Evolutionary conservation across 1,139 yeast species (phyloP).

Genomic region (Yamadazyma oceani): DNA sequence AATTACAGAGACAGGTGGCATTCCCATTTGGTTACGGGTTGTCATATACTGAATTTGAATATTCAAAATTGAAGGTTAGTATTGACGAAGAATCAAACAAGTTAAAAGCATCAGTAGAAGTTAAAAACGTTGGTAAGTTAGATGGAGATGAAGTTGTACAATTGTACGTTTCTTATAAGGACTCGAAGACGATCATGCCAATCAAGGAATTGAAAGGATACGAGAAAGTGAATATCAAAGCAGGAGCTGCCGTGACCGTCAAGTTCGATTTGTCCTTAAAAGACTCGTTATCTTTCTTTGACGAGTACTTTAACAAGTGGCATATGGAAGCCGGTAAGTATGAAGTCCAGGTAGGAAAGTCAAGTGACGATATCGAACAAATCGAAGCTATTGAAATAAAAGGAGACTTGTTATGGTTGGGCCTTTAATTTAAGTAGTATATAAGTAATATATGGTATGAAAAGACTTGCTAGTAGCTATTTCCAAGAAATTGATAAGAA

Average conservation of each 20-base stretch:
- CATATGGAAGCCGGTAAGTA: constrained; percentile 15
- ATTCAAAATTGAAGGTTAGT: constrained; percentile 16
- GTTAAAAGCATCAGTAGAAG: constrained; percentile 27
- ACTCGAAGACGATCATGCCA: constrained; percentile 47
- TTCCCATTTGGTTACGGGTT: constrained; percentile 69
- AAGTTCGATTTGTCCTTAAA: constrained; percentile 34
- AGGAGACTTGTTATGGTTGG: constrained; percentile 13
- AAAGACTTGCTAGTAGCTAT: neutral
- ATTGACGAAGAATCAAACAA: constrained; percentile 14
- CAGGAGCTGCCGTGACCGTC: constrained; percentile 39
- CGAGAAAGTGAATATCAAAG: constrained; percentile 41
- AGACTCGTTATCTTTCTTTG: constrained; percentile 55
- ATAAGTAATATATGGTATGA: no score
- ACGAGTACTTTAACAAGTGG: constrained; percentile 45
- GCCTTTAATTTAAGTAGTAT: no score
- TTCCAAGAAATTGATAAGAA: no score
- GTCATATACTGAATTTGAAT: constrained; percentile 51
- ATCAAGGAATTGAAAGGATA: constrained; percentile 58
- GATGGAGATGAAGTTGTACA: constrained; percentile 50
- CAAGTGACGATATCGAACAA: constrained; percentile 24
- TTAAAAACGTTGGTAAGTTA: constrained; percentile 38
- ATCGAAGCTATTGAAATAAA: constrained; percentile 34
- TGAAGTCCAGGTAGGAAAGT: constrained; percentile 41
- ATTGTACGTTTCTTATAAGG: constrained; percentile 38
- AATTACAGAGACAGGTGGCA: constrained; percentile 41